Percentiles rank a stretch among this genome's conserved stretches.
Conservation (phyloP, 1,284 basidiomycete species). For the Moniliella sp. region DNA sequence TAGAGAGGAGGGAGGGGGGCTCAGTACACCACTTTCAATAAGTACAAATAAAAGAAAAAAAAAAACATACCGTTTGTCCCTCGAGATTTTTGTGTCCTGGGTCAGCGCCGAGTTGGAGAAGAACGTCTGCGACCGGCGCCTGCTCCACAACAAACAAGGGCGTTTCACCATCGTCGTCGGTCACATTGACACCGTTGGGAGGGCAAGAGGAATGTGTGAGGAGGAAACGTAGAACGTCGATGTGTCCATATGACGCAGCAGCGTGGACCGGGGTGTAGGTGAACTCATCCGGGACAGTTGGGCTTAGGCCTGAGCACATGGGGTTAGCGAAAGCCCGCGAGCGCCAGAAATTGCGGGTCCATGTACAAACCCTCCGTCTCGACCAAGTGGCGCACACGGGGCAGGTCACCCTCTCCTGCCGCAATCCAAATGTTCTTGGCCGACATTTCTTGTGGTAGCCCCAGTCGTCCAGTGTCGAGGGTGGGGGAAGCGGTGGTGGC, state of each 20-base stretch:
- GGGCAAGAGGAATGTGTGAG: constrained; percentile 11
- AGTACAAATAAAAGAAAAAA: no score
- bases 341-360: no score
- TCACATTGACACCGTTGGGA: constrained; percentile 10
- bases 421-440: constrained; percentile 31
- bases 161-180: constrained; percentile 25
- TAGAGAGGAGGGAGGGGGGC: no score
- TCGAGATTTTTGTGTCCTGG: constrained; percentile 15
- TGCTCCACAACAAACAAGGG: constrained; percentile 29
- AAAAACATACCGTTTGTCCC: constrained; percentile 11
- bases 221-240: constrained; percentile 19
- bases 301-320: constrained; percentile 5
- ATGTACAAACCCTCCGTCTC: constrained; percentile 12
- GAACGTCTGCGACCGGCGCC: constrained; percentile 11
- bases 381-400: constrained; percentile 17
- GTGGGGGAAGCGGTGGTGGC: no score
- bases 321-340: no score
- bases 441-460: no score
- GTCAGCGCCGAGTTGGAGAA: constrained; percentile 22
- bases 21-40: no score
- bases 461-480: no score
- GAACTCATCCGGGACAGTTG: constrained; percentile 14
- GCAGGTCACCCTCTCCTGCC: constrained; percentile 24
- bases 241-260: constrained; percentile 25
- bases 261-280: constrained; percentile 30